Base-by-base conservation (phyloP, 192 early-diverging fungal genomes). In the Backusella parvicylindrica region DNA sequence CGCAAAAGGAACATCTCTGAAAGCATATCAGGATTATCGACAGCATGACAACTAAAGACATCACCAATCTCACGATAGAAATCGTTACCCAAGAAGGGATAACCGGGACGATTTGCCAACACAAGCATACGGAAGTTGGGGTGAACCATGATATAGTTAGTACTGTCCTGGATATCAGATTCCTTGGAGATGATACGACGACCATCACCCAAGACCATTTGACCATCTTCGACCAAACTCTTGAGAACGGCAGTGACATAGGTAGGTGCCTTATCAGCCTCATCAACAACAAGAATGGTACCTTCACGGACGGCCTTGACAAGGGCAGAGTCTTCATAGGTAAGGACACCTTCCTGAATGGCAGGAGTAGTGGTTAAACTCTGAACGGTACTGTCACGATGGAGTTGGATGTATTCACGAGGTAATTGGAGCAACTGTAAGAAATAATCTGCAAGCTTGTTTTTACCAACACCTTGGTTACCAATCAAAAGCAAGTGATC, bases 401-500 rank as follows among this genome's bases (percentile, higher is more conserved):
- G 92, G 6, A 93, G 80, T 74, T 94, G 93, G 31, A 94, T 91
- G 73, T 94, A 94, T 73, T 94, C 91, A 13, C 93, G 81, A 38
- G 92, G 92, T 6, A 90, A 81, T 23, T 80, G 79, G 37, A 95
- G 79, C 1, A 92, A 84, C 69, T 93, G 89, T 49, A 94, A 84
- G 67, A 95, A 90, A 69, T 92, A 91, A 75, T 91, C 89, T 0
- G 85, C 84, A 56, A 91, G 69, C 71, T 88, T 88, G 75, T 90
- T 90, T 60, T 90, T 90, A 47, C 89, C 89, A 3, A 87, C 86
- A 67, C 93, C 94, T 71, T 95, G 94, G 72, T 95, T 95, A 69
- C 94, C 94, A 79, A 95, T 93, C 30, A 95, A 79, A 1, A 95
- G 78, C 43, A 95, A 81, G 73, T 95, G 92, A 56, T 95, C 94